phyloP scores from a whole-genome alignment of 2,329 filamentous ascomycete genomes.

The Blastomyces emzantsi region DNA sequence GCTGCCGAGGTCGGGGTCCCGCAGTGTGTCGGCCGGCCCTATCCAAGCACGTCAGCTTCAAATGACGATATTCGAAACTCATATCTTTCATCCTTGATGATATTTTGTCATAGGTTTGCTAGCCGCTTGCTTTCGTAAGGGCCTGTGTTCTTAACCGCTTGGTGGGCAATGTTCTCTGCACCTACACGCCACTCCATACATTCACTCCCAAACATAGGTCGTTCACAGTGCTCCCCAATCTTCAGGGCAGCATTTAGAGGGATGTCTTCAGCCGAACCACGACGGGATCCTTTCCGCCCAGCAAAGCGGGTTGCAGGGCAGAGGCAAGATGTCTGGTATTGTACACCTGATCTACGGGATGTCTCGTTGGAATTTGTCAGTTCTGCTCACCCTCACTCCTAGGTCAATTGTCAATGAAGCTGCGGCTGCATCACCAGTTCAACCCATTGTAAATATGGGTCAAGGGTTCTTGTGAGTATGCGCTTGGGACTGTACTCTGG shows the following conservation, averaged over 20 bases:
- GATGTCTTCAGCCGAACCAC: conserved; percentile 33
- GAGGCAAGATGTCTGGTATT: conserved; percentile 44
- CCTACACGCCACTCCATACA: background rate
- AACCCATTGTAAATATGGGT: conserved; percentile 61
- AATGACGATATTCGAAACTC: background rate
- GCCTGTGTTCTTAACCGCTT: background rate
- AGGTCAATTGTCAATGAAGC: conserved; percentile 62
- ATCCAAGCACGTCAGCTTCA: background rate
- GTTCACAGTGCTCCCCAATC: background rate
- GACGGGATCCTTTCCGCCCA: conserved; percentile 37
- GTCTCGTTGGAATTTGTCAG: background rate
- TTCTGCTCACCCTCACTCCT: conserved; percentile 7
- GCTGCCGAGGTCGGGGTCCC: background rate
- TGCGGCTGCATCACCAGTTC: conserved; percentile 52
- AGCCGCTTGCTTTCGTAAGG: background rate
- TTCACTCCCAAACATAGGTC: background rate
- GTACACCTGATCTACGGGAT: background rate
- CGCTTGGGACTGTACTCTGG: background rate
- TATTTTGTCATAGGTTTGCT: background rate
- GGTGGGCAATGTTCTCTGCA: background rate
- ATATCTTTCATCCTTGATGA: background rate
- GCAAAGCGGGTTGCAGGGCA: conserved; percentile 43
- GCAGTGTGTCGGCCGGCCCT: no score
- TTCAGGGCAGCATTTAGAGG: conserved; percentile 20
- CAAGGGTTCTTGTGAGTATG: conserved; percentile 49